Evolutionary conservation across 306 rosid species (phyloP), one percentile per base, ranked within the genome.

Genomic region (Abrus precatorius): DNA sequence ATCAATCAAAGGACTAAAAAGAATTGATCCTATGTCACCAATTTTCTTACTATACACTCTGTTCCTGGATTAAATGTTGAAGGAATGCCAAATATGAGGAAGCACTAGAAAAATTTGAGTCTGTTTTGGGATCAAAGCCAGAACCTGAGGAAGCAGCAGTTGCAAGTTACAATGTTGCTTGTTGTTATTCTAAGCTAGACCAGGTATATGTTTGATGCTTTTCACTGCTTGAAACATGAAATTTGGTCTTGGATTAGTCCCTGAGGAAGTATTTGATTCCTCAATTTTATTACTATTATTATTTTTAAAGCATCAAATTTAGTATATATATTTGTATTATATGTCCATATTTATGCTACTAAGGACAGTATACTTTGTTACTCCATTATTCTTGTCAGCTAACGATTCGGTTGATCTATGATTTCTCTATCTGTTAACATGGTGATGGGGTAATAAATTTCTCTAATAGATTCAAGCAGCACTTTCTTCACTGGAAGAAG

Each of bases 111-210:
- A 95, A 87, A 69, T 93, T 95, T 30, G 99, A 93, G 81, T 95
- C 98, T 36, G 90, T 93, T 36, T 85, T 93, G 86, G 99, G 99
- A 80, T 88, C 93, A 30, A 93, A 84, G 80, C 97, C 99, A 69
- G 92, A 83, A 60, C 74, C 87, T 4, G 86, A 75, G 33, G 99
- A 95, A 81, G 86, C 94, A 69, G 87, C 98, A 72, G 91, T 95
- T 13, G 98, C 99, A 71, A 86, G 94, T 83, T 95, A 95, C 86
- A 95, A 95, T 75, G 99, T 95, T 70, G 94, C 99, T 57, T 95
- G 97, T 66, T 93, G 97, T 79, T 95, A 95, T 84, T 90, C 99
- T 66, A 94, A 91, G 87, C 93, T 95, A 79, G 90, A 95, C 83
- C 97, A 90, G 98, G 99, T 93, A 89, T 36, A 7, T 63, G 5